Percentiles rank a stretch among this genome's conserved stretches.
Conservation (phyloP, 768 basidiomycete genomes). For the Lepiota brunneoincarnata region DNA sequence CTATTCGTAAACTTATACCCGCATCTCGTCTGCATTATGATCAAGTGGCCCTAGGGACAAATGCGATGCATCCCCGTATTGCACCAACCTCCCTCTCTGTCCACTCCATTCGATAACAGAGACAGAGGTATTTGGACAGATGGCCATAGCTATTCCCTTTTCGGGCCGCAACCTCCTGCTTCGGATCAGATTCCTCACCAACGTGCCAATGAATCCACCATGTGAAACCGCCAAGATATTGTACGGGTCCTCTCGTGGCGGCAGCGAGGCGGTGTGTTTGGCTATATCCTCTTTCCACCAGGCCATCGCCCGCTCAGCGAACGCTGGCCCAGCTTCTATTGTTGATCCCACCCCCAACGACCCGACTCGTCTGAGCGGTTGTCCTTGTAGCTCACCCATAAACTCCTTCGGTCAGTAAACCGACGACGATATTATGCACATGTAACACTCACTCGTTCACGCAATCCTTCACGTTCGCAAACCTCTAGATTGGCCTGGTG, state of each 20-base stretch:
- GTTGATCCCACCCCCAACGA: conserved; percentile 20
- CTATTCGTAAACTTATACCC: conserved; percentile 1
- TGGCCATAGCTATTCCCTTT: conserved; percentile 29
- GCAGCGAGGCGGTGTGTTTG: conserved; percentile 13
- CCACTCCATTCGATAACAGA: conserved; percentile 55
- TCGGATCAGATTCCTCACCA: conserved; percentile 47
- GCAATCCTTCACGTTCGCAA: conserved; percentile 42
- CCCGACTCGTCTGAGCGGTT: conserved; percentile 7
- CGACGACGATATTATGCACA: too few relatives aligned
- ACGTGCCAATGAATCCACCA: conserved; percentile 56
- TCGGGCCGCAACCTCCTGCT: conserved; percentile 35
- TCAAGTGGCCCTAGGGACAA: conserved; percentile 33
- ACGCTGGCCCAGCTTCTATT: conserved; percentile 36
- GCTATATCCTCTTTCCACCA: conserved; percentile 62
- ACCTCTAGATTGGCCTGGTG: conserved; percentile 49
- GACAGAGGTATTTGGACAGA: conserved; percentile 54
- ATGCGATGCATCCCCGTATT: conserved; percentile 58
- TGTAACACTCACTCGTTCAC: conserved; percentile 57
- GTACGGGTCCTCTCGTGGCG: conserved; percentile 20
- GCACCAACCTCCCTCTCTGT: conserved; percentile 37
- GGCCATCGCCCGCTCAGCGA: conserved; percentile 44
- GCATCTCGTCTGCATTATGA: conserved; percentile 50
- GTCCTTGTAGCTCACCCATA: conserved; percentile 64
- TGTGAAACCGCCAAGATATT: conserved; percentile 64
- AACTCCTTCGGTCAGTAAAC: conserved; percentile 32